Percentiles rank a stretch among this genome's conserved stretches.
These are phyloP conservation scores for Pseudocercospora cruenta DNA, from an alignment of 2,329 filamentous ascomycete species.

Conservation along the genomic window DNA sequence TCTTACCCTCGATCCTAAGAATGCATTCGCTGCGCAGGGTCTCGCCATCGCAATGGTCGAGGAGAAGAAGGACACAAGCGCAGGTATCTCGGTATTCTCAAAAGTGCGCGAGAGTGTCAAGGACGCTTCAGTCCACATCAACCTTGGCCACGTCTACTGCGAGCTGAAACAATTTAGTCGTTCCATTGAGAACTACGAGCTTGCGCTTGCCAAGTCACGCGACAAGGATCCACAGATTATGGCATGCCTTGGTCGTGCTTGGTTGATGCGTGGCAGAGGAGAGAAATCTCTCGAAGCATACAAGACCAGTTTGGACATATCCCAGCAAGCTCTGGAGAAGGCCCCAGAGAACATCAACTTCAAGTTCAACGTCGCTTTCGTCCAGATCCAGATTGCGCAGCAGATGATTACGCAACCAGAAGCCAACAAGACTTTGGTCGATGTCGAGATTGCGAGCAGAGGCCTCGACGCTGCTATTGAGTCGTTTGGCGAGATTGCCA, in stretches of 20 bases:
- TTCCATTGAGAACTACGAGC: conserved; percentile 92
- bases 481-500: conserved; percentile 61
- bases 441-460: conserved; percentile 77
- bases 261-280: conserved; percentile 77
- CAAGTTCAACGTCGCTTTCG: conserved; percentile 97
- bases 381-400: conserved; percentile 90
- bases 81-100: conserved; percentile 82
- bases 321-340: conserved; percentile 71
- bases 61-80: conserved; percentile 85
- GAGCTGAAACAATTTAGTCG: conserved; percentile 89
- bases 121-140: conserved; percentile 82
- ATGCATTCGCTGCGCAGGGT: conserved; percentile 94
- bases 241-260: conserved; percentile 84
- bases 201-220: conserved; percentile 76
- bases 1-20: conserved; percentile 88
- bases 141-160: conserved; percentile 88
- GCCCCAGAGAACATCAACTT: conserved; percentile 79
- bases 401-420: conserved; percentile 76
- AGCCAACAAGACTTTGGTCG: conserved; percentile 73
- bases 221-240: conserved; percentile 72
- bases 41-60: conserved; percentile 92
- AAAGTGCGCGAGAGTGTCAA: conserved; percentile 89
- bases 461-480: conserved; percentile 87
- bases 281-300: conserved; percentile 66
- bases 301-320: conserved; percentile 67